These are phyloP conservation scores for Citeromyces nyonsensis DNA, from an alignment of 805 yeast genomes.

Conservation along the genomic window DNA sequence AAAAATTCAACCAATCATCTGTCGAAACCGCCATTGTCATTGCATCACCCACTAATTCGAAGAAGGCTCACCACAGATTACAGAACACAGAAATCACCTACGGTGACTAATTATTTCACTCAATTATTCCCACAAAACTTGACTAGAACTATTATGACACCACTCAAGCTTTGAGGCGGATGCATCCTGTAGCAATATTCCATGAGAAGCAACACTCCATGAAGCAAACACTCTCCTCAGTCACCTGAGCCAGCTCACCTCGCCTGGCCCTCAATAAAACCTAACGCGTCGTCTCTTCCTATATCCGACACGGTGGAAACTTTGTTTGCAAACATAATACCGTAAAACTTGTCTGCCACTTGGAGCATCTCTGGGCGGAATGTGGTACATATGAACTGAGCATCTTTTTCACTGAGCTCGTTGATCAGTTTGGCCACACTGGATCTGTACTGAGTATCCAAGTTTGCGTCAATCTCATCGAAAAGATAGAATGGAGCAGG, in stretches of 20 bases:
- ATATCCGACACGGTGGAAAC: conserved; percentile 69
- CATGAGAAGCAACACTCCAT: no score
- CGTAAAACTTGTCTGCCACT: conserved; percentile 76
- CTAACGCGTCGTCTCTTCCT: conserved; percentile 54
- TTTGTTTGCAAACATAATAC: conserved; percentile 73
- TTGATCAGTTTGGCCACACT: conserved; percentile 71
- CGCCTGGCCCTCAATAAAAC: conserved; percentile 66
- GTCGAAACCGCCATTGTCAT: no score
- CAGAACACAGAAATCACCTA: no score
- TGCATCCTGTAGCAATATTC: no score
- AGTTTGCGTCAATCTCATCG: conserved; percentile 93
- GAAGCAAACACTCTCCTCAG: not conserved
- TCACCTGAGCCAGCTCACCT: conserved; percentile 3
- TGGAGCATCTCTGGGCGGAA: conserved; percentile 87
- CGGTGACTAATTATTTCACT: no score
- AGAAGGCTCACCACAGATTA: no score
- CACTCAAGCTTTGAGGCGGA: no score
- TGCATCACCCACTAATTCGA: no score
- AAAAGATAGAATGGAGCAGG: conserved; percentile 95
- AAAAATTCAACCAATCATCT: no score
- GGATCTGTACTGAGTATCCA: conserved; percentile 82
- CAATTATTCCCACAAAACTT: no score
- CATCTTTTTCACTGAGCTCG: conserved; percentile 37
- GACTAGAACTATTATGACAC: no score
- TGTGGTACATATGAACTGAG: conserved; percentile 93